These are phyloP conservation scores for Sesbania bispinosa DNA, from an alignment of 306 rosid species.

Conservation along the genomic window DNA sequence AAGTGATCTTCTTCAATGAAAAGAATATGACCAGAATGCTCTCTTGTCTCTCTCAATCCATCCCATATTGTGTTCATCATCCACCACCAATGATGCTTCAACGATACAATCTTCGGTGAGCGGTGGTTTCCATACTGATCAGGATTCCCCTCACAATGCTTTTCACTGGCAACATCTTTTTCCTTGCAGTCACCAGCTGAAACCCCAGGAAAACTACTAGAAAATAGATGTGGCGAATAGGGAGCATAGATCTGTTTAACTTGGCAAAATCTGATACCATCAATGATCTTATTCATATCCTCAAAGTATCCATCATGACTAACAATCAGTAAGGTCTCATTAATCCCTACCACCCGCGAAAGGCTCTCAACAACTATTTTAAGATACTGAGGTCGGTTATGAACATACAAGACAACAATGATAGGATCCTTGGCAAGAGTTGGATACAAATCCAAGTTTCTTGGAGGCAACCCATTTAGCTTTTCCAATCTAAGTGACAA, in stretches of 20 bases:
- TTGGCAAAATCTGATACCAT: conserved; percentile 70
- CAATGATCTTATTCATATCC: conserved; percentile 72
- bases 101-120: conserved; percentile 74
- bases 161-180: conserved; percentile 38
- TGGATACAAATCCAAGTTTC: conserved; percentile 79
- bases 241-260: conserved; percentile 93
- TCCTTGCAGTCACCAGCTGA: conserved; percentile 69
- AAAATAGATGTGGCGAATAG: conserved; percentile 81
- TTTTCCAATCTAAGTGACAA: conserved; percentile 62
- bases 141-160: conserved; percentile 63
- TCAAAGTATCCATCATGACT: conserved; percentile 94
- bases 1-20: conserved; percentile 95
- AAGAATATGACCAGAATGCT: conserved; percentile 67
- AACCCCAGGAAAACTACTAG: conserved; percentile 69
- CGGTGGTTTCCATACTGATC: conserved; percentile 96
- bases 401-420: conserved; percentile 80
- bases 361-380: conserved; percentile 72
- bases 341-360: conserved; percentile 72
- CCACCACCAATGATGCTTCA: conserved; percentile 99
- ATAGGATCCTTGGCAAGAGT: conserved; percentile 60
- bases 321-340: conserved; percentile 77
- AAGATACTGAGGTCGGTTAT: conserved; percentile 87
- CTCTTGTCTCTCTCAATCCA: conserved; percentile 71
- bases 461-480: conserved; percentile 64
- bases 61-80: conserved; percentile 97